A percentile compares a stretch with the other conserved stretches of the same genome.
Evolutionary conservation across 2,329 filamentous ascomycete genomes (phyloP).

Genomic region (Pseudogymnoascus sp.): DNA sequence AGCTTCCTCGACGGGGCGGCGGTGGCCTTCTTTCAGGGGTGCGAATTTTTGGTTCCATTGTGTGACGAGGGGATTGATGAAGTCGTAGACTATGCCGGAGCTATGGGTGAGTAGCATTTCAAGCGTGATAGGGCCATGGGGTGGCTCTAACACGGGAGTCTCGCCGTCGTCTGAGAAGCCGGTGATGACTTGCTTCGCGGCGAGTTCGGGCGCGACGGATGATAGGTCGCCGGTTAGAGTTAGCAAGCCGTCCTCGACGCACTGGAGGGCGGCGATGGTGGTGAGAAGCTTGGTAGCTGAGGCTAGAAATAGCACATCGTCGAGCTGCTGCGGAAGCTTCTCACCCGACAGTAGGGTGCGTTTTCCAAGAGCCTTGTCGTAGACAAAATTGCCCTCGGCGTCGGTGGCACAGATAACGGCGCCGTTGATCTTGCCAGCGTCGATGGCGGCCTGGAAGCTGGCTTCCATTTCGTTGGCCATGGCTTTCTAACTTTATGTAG

Average conservation of each 20-base stretch:
- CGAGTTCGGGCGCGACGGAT: constrained; percentile 5
- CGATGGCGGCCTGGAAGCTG: constrained; percentile 33
- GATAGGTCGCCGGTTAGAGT: constrained; percentile 4
- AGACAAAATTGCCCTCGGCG: constrained; percentile 31
- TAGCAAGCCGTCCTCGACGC: constrained; percentile 9
- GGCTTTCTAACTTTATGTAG: not conserved
- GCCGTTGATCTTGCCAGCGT: constrained; percentile 36
- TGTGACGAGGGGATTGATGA: constrained; percentile 7
- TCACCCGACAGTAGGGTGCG: constrained; percentile 31
- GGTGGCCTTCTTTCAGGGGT: constrained; percentile 18
- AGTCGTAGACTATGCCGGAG: constrained; percentile 8
- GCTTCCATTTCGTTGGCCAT: constrained; percentile 29
- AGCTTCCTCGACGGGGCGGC: constrained; percentile 15
- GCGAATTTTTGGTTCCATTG: constrained; percentile 17
- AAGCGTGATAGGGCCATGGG: constrained; percentile 4
- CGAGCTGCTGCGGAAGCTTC: constrained; percentile 1
- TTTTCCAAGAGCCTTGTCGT: constrained; percentile 33
- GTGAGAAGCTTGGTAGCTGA: constrained; percentile 9
- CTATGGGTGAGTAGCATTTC: constrained; percentile 10
- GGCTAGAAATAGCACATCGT: constrained; percentile 7
- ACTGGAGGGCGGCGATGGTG: constrained; percentile 10
- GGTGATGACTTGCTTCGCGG: constrained; percentile 8
- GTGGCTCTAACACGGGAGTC: constrained; percentile 7
- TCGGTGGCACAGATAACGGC: constrained; percentile 36
- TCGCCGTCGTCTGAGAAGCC: constrained; percentile 10